Evolutionary conservation across 192 early-diverging fungal species (phyloP).

Genomic region (Entophlyctis helioformis): DNA sequence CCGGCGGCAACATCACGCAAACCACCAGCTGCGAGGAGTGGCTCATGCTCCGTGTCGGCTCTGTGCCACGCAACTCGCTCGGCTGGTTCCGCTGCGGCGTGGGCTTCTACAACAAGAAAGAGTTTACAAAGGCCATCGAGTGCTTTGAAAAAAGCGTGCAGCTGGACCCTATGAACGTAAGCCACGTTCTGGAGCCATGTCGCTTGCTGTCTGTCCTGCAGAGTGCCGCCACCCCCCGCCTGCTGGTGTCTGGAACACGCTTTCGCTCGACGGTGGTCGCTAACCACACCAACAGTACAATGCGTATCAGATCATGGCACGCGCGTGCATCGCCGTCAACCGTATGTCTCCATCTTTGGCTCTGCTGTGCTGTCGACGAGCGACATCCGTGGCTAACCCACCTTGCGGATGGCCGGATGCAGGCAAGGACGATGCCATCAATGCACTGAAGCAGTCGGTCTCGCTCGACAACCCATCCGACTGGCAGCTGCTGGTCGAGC

Average conservation of each 20-base stretch:
- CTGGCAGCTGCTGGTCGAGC: constrained; percentile 42
- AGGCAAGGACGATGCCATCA: constrained; percentile 51
- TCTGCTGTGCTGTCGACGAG: too few species aligned
- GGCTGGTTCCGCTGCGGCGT: constrained; percentile 53
- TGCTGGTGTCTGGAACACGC: too few species aligned
- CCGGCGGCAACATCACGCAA: too few species aligned
- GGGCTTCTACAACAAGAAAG: constrained; percentile 54
- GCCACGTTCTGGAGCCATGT: too few species aligned
- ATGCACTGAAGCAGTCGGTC: constrained; percentile 45
- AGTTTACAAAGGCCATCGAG: constrained; percentile 42
- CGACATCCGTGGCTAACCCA: not conserved
- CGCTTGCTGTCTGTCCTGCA: too few species aligned
- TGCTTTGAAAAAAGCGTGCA: constrained; percentile 47
- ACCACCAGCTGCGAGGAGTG: constrained; percentile 25
- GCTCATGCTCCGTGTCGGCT: constrained; percentile 39
- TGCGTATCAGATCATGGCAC: constrained; percentile 48
- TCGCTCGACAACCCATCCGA: constrained; percentile 48
- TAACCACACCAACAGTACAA: constrained; percentile 31
- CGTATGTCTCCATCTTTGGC: constrained; percentile 10
- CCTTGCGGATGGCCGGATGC: not conserved
- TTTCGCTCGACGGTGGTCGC: too few species aligned
- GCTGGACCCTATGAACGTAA: constrained; percentile 43
- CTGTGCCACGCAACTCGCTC: constrained; percentile 41
- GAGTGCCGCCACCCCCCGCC: too few species aligned
- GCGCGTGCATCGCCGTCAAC: constrained; percentile 50